Percentiles rank a stretch among this genome's conserved stretches.
These are phyloP conservation scores for Punica granatum DNA, from an alignment of 345 rosid species.

Conservation along the genomic window DNA sequence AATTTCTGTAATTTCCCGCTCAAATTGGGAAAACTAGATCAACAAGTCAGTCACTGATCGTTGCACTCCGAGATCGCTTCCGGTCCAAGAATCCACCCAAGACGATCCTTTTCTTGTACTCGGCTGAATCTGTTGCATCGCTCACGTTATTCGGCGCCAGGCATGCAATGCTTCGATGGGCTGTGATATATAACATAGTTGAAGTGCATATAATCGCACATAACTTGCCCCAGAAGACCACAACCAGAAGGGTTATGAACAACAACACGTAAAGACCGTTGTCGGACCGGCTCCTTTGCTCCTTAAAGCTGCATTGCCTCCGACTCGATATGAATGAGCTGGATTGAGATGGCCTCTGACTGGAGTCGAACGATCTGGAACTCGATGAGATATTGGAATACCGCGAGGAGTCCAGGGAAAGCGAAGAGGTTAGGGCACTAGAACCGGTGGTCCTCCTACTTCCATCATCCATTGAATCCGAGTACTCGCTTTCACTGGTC, in stretches of 20 bases:
- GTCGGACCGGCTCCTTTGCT: slow-evolving; percentile 1
- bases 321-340: slow-evolving; percentile 4
- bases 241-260: slow-evolving; percentile 21
- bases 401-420: neutral
- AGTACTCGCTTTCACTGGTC: neutral
- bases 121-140: slow-evolving; percentile 11
- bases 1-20: neutral
- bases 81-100: slow-evolving; percentile 28
- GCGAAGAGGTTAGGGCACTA: neutral
- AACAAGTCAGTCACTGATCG: no score
- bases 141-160: neutral
- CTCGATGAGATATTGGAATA: neutral
- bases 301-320: neutral
- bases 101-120: slow-evolving; percentile 34
- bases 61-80: neutral
- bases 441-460: neutral
- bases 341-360: neutral
- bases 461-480: neutral
- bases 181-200: slow-evolving; percentile 27
- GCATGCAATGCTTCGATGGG: slow-evolving; percentile 2
- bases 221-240: slow-evolving; percentile 46
- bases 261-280: slow-evolving; percentile 23
- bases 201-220: slow-evolving; percentile 48
- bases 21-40: no score
- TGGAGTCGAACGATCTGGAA: slow-evolving; percentile 4